Evolutionary conservation across 2,329 filamentous ascomycete genomes (phyloP).

Genomic region (Calonectria hawksworthii): DNA sequence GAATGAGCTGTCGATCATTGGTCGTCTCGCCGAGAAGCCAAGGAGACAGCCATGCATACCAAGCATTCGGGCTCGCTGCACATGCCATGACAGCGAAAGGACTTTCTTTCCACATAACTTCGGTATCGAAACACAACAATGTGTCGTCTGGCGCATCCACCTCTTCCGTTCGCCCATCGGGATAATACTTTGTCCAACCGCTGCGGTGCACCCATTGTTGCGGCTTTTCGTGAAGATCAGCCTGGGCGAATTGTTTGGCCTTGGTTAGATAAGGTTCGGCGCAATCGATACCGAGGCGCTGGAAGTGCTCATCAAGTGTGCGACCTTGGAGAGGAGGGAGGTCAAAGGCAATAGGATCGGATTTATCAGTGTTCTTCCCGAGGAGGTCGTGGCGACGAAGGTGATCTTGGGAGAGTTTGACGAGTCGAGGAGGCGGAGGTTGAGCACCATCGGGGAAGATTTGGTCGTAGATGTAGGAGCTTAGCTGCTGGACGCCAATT

Average conservation of each 20-base stretch:
- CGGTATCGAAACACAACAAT: slow-evolving; percentile 93
- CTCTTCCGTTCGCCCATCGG: slow-evolving; percentile 77
- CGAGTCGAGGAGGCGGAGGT: slow-evolving; percentile 77
- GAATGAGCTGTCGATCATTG: slow-evolving; percentile 84
- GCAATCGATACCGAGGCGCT: slow-evolving; percentile 86
- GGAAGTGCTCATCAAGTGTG: slow-evolving; percentile 94
- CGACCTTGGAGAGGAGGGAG: slow-evolving; percentile 83
- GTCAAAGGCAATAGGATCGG: slow-evolving; percentile 85
- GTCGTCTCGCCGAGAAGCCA: slow-evolving; percentile 90
- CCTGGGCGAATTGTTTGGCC: slow-evolving; percentile 80
- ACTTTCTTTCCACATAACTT: slow-evolving; percentile 95
- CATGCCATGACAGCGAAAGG: slow-evolving; percentile 98
- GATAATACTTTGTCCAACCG: slow-evolving; percentile 95
- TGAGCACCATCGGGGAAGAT: slow-evolving; percentile 76
- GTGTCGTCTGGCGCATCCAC: slow-evolving; percentile 84
- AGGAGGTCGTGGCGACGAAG: slow-evolving; percentile 86
- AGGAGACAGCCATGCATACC: slow-evolving; percentile 98
- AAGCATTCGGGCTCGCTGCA: slow-evolving; percentile 87
- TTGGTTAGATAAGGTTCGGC: slow-evolving; percentile 85
- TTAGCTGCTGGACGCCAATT: slow-evolving; percentile 95
- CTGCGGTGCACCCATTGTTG: slow-evolving; percentile 82
- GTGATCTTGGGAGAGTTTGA: slow-evolving; percentile 86
- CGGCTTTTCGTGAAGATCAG: slow-evolving; percentile 71
- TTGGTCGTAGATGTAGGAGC: slow-evolving; percentile 84
- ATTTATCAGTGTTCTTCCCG: slow-evolving; percentile 88